Evolutionary conservation across 1,139 yeast genomes (phyloP).

Genomic region (Nakaseomyces uthaithaninus): DNA sequence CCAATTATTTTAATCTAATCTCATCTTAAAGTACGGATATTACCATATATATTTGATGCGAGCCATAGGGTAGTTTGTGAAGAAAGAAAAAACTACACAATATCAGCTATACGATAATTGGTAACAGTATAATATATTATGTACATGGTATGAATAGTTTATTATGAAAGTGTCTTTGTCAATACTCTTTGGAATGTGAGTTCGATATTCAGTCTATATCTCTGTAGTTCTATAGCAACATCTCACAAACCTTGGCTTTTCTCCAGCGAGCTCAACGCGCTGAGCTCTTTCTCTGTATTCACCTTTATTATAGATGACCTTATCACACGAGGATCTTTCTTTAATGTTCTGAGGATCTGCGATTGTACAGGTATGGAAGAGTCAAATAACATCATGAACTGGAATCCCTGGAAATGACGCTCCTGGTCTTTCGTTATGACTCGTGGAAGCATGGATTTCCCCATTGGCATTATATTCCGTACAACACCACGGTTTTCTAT

Average conservation of each 20-base stretch:
- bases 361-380: constrained; percentile 78
- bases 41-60: too few species aligned
- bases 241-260: constrained; percentile 28
- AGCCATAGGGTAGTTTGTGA: too few species aligned
- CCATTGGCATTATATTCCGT: constrained; percentile 72
- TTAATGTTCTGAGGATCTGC: constrained; percentile 71
- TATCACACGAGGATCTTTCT: constrained; percentile 83
- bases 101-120: too few species aligned
- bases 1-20: too few species aligned
- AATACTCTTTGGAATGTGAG: too few species aligned
- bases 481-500: constrained; percentile 88
- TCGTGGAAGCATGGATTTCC: constrained; percentile 70
- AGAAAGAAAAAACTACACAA: too few species aligned
- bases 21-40: too few species aligned
- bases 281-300: constrained; percentile 47
- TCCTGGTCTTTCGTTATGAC: constrained; percentile 82
- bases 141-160: too few species aligned
- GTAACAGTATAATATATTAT: too few species aligned
- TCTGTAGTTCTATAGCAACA: too few species aligned
- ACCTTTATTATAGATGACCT: constrained; percentile 68
- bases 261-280: constrained; percentile 45
- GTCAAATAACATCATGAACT: constrained; percentile 80
- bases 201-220: too few species aligned
- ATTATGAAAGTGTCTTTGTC: too few species aligned
- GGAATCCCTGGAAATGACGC: constrained; percentile 82